Evolutionary conservation across 2,329 filamentous ascomycete genomes (phyloP).

Genomic region (Achaetomium macrosporum): DNA sequence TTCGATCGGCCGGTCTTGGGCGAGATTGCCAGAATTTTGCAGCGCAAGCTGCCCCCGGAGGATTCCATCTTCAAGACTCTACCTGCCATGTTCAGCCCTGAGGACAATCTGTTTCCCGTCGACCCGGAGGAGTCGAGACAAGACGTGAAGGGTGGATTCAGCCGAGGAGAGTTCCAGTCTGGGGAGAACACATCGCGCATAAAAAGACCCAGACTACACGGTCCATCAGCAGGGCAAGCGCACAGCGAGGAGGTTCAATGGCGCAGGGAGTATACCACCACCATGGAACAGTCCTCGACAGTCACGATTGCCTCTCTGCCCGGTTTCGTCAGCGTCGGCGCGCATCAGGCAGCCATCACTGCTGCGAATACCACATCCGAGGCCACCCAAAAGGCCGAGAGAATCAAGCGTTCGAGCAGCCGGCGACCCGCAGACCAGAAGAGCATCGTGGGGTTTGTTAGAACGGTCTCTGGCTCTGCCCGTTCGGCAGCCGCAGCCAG

Average conservation of each 20-base stretch:
- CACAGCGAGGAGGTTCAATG: conserved; percentile 31
- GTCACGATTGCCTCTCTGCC: conserved; percentile 55
- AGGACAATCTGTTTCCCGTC: conserved; percentile 64
- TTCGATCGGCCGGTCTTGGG: conserved; percentile 58
- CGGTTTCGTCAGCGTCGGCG: conserved; percentile 58
- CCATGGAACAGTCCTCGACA: conserved; percentile 52
- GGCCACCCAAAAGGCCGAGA: conserved; percentile 15
- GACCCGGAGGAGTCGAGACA: conserved; percentile 47
- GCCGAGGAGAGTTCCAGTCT: conserved; percentile 7
- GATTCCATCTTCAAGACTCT: conserved; percentile 48
- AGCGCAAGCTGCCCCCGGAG: conserved; percentile 53
- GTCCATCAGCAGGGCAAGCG: conserved; percentile 27
- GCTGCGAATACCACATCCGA: conserved; percentile 28
- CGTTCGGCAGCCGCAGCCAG: background rate
- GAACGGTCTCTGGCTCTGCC: conserved; percentile 18
- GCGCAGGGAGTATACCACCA: conserved; percentile 48
- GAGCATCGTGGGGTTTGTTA: conserved; percentile 39
- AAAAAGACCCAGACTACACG: conserved; percentile 26
- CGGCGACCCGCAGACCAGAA: conserved; percentile 36
- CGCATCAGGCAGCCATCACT: conserved; percentile 42
- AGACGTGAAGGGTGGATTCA: conserved; percentile 22
- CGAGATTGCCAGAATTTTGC: conserved; percentile 65
- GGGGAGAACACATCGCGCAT: conserved; percentile 20
- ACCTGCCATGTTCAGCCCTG: conserved; percentile 48
- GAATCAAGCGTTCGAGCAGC: conserved; percentile 25